phyloP scores from a whole-genome alignment of 2,329 filamentous ascomycete species.

The Paracamarosporium sp. region DNA sequence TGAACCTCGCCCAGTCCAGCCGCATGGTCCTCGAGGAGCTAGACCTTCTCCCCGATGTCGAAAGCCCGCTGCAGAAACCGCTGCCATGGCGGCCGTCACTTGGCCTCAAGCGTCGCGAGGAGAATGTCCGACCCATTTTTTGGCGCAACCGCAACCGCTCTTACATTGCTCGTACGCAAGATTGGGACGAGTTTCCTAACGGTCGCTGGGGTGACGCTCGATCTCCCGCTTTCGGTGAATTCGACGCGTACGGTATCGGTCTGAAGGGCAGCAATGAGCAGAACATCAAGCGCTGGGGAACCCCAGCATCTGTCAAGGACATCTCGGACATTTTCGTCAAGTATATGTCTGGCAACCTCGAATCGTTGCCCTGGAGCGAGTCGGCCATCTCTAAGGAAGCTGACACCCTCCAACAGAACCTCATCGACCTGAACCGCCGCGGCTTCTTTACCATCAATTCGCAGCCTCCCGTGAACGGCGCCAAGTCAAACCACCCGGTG shows the following conservation, averaged over 20 bases:
- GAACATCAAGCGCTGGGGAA: constrained; percentile 94
- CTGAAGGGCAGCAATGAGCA: constrained; percentile 94
- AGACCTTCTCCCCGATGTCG: constrained; percentile 76
- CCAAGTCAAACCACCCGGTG: constrained; percentile 83
- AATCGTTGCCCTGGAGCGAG: constrained; percentile 93
- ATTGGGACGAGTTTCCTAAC: constrained; percentile 99
- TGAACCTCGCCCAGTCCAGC: constrained; percentile 96
- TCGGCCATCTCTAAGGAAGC: constrained; percentile 83
- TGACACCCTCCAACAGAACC: constrained; percentile 74
- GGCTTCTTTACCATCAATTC: constrained; percentile 97
- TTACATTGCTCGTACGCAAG: constrained; percentile 92
- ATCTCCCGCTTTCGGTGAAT: constrained; percentile 93
- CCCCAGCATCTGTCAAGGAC: constrained; percentile 79
- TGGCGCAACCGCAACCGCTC: constrained; percentile 98
- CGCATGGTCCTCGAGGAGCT: constrained; percentile 94
- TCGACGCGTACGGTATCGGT: constrained; percentile 93
- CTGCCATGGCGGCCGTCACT: constrained; percentile 96
- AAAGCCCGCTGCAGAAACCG: constrained; percentile 83
- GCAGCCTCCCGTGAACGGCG: constrained; percentile 91
- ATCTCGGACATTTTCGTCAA: constrained; percentile 82
- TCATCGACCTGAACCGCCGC: constrained; percentile 82
- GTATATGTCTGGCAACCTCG: constrained; percentile 82
- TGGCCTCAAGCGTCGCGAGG: constrained; percentile 83
- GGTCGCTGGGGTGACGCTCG: constrained; percentile 97
- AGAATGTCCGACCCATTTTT: constrained; percentile 97